Conservation (phyloP, 1,139 yeast genomes). For the Sugiyamaella pinicola region DNA sequence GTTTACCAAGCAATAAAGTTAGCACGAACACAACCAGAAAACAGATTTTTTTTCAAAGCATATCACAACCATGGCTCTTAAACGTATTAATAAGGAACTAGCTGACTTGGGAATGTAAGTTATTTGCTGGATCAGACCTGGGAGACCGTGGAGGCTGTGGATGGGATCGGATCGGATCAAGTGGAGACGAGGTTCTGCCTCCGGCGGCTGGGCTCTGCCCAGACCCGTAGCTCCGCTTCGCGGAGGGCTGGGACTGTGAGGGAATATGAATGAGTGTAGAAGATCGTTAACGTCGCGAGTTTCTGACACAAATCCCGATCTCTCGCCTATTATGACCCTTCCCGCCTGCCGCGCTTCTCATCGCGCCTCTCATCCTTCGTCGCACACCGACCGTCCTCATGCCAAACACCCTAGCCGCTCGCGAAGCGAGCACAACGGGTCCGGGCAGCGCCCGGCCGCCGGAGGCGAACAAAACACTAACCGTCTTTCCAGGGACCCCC, state of each 20-base stretch:
- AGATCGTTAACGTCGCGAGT: no score
- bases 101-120: slow-evolving; percentile 92
- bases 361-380: neutral
- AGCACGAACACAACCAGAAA: neutral
- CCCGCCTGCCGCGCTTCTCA: no score
- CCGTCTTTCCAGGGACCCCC: slow-evolving; percentile 74
- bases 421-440: no score
- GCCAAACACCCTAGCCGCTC: no score
- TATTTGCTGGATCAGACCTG: neutral
- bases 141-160: neutral
- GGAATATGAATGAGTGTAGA: neutral
- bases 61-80: slow-evolving; percentile 64
- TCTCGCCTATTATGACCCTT: no score
- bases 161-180: neutral
- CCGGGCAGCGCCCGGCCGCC: no score
- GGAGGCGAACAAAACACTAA: no score
- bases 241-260: neutral
- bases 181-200: neutral
- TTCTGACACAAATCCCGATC: no score
- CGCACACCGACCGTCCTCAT: no score
- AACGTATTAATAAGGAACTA: slow-evolving; percentile 94
- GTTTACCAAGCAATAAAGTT: slow-evolving; percentile 8
- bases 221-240: neutral
- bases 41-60: neutral
- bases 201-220: neutral